A percentile compares a stretch with the other conserved stretches of the same genome.
phyloP scores from a whole-genome alignment of 148 eudicot genomes.

The Mesembryanthemum crystallinum region DNA sequence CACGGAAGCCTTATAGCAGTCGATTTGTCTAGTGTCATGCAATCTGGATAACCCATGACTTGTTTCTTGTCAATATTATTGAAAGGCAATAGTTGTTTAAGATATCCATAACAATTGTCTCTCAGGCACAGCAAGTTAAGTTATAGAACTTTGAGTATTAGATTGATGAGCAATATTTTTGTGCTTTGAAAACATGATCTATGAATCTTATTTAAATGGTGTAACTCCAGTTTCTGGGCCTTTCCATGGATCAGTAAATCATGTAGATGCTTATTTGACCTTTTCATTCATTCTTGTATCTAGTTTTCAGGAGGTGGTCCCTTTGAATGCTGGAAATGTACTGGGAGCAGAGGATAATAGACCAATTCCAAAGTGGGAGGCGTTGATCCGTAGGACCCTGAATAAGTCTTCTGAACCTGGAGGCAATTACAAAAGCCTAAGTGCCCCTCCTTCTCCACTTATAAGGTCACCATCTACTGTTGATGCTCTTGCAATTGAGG shows the following conservation, averaged over 20 bases:
- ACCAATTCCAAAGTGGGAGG: conserved; percentile 80
- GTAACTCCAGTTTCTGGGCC: not conserved
- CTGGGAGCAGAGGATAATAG: conserved; percentile 76
- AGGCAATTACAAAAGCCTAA: conserved; percentile 52
- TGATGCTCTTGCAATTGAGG: conserved; percentile 48
- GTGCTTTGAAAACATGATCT: not conserved
- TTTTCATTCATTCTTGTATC: not conserved
- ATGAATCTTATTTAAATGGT: not conserved
- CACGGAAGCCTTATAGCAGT: too few relatives aligned
- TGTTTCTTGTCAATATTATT: too few relatives aligned
- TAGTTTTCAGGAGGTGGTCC: conserved; percentile 96
- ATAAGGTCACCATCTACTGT: conserved; percentile 49
- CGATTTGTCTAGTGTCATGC: too few relatives aligned
- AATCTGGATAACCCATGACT: too few relatives aligned
- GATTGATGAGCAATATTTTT: not conserved
- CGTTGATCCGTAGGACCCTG: conserved; percentile 63
- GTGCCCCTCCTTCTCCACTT: conserved; percentile 79
- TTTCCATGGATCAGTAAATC: not conserved
- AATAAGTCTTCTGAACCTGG: conserved; percentile 50
- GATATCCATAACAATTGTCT: too few relatives aligned
- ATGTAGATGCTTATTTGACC: not conserved
- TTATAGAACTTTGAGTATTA: too few relatives aligned
- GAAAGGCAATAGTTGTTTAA: too few relatives aligned
- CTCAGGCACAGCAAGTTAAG: too few relatives aligned
- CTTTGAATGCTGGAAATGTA: conserved; percentile 81